Evolutionary conservation across 371 early-diverging fungal genomes (phyloP), one percentile per base, ranked within the genome.

Genomic region (Rhizopus microsporus): DNA sequence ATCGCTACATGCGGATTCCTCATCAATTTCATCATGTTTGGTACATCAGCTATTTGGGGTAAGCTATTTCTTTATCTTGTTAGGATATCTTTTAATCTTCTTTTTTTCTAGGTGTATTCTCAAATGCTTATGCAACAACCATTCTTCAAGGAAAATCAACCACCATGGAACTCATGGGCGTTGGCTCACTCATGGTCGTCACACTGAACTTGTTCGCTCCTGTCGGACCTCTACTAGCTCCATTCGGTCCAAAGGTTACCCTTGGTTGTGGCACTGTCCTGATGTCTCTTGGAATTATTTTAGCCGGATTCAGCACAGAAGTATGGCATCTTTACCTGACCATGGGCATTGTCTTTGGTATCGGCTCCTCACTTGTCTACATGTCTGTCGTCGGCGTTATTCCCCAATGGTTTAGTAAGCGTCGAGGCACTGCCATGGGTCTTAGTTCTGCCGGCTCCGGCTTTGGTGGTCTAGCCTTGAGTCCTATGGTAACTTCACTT

Each of bases 381-480:
- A 77, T 77, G 71, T 61, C 73, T 7, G 48, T 75, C 16, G 67
- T 65, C 4, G 54, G 71, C 12, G 74, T 72, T 2, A 70, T 73
- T 45, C 73, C 76, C 31, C 72, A 69, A 64, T 72, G 70, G 69
- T 74, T 57, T 74, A 90, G 42, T 77, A 88, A 9, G 34, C 88
- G 59, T 83, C 85, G 52, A 42, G 72, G 68, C 30, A 60, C 67
- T 17, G 75, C 75, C 5, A 86, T 86, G n/a, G 93, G 93, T 9
- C 78, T 93, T 12, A 84, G 86, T 47, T 83, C 87, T 40, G 72
- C 89, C 52, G 93, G 93, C 6, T 78, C 86, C 10, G 93, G 93
- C 0, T 63, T 91, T 52, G 93, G 93, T 45, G 92, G 92, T 30
- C 38, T 75, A 5, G 72, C 76, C 3, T 43, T 75, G 8, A 68